Base-by-base conservation (phyloP, 176 grass and related monocot species). In the Dendrocalamus sinicus region DNA sequence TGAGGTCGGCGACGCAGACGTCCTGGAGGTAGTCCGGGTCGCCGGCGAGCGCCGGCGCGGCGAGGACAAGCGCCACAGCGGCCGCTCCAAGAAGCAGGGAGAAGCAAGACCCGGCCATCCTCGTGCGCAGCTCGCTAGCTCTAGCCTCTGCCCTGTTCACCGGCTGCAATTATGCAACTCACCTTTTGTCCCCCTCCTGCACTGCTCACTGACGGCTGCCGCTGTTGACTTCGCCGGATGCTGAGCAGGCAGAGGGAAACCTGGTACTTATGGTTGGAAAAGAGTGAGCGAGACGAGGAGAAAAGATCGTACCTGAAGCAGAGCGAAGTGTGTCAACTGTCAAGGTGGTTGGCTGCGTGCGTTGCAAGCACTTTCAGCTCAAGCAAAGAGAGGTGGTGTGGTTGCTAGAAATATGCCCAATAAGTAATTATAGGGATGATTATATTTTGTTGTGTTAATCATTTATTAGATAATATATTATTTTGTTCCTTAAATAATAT, bases 11-110 rank as follows among this genome's bases (percentile, higher is more conserved):
- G 50, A 94, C 92, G 79, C 92, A 97, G 84, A 97, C 39, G 57
- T 97, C 92, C 76, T 97, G 95, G 86, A 97, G 95, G 86, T 89
- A 89, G 84, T 94, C 92, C 7, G 95, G 95, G 72, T 97, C 95
- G 71, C 80, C 80, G 68, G 87, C 84, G 45, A 92, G 69, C 50
- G 87, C 46, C 51, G 69, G 22, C 48, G 51, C 58, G 3, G 46
- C 70, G 11, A 92, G 70, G 45, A 23, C 26, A 15, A 84, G 54
- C 62, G 32, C 67, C 81, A 44, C 80, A 2, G 66, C 55, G 1
- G 62, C 64, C 37, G 30, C 76, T 8, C 37, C 80, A 71, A 86
- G 43, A 76, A 86, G 11, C 84, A 62, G 0, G 54, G 80, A 30
- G 1, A 35, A 65, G 12, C 16, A 13, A 81, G 16, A 7, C 28